These are phyloP conservation scores for Neurospora sp. DNA, from an alignment of 495 filamentous ascomycete genomes.

Conservation along the genomic window DNA sequence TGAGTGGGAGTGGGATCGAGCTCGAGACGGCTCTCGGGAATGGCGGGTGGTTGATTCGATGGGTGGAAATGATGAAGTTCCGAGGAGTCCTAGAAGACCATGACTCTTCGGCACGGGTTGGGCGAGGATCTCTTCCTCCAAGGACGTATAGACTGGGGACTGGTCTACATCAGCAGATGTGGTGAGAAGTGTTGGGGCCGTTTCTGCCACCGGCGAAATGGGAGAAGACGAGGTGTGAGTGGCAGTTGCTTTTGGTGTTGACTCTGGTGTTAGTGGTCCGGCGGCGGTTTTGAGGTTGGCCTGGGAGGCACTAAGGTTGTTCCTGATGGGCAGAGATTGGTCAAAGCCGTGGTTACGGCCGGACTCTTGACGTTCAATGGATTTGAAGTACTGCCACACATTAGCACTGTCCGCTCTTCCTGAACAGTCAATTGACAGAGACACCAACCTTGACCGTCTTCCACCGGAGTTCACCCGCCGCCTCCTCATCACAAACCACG, in stretches of 20 bases:
- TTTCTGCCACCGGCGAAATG: background rate
- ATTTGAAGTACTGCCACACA: slow-evolving; percentile 52
- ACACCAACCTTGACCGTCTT: slow-evolving; percentile 62
- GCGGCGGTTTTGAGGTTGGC: slow-evolving; percentile 1
- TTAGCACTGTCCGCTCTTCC: background rate
- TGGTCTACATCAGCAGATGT: background rate
- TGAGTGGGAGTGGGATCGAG: slow-evolving; percentile 34
- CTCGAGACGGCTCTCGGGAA: slow-evolving; percentile 36
- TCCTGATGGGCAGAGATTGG: slow-evolving; percentile 44
- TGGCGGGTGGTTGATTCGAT: slow-evolving; percentile 33
- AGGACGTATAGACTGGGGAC: background rate
- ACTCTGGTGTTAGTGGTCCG: background rate
- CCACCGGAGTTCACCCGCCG: slow-evolving; percentile 71
- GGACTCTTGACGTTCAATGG: slow-evolving; percentile 44
- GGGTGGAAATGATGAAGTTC: slow-evolving; percentile 10
- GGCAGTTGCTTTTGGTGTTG: background rate
- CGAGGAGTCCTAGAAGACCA: background rate
- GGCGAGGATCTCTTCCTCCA: background rate
- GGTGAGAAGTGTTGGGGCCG: background rate
- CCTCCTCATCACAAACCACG: slow-evolving; percentile 78
- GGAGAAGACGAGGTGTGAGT: background rate
- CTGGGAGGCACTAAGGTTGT: slow-evolving; percentile 26
- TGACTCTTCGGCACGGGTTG: background rate
- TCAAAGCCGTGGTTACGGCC: slow-evolving; percentile 46
- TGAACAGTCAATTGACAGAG: background rate